Conservation (phyloP, 2,329 filamentous ascomycete genomes). For the Madurella mycetomatis region DNA sequence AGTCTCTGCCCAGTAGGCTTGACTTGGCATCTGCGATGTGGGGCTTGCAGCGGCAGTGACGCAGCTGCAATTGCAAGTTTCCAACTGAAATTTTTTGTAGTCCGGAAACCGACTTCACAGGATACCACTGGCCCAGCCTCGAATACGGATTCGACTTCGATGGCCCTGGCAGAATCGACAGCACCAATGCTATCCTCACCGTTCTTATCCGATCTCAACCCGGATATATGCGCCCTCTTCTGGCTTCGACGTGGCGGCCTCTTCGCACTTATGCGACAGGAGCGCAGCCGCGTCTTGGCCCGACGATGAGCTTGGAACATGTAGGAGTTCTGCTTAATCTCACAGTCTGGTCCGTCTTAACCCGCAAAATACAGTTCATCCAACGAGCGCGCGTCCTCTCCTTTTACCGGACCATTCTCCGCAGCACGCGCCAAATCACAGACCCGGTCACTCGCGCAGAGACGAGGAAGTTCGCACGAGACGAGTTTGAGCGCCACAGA, state of each 20-base stretch:
- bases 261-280: slow-evolving; percentile 37
- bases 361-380: slow-evolving; percentile 45
- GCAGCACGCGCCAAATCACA: slow-evolving; percentile 48
- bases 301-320: slow-evolving; percentile 54
- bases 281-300: slow-evolving; percentile 36
- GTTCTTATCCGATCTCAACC: not conserved
- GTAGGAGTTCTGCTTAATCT: slow-evolving; percentile 35
- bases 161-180: not conserved
- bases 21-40: no score
- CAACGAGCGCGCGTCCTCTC: slow-evolving; percentile 52
- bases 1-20: no score
- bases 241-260: slow-evolving; percentile 21
- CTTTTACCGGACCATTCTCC: slow-evolving; percentile 55
- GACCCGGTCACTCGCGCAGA: slow-evolving; percentile 51
- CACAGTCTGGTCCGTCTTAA: not conserved
- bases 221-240: slow-evolving; percentile 23
- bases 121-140: no score
- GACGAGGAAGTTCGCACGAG: slow-evolving; percentile 52
- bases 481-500: slow-evolving; percentile 58
- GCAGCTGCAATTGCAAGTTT: no score
- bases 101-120: no score
- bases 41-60: no score
- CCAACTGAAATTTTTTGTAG: no score
- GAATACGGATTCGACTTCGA: not conserved
- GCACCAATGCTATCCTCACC: not conserved